phyloP scores from a whole-genome alignment of 257 asterid species.

The Fraxinus cuspidata region DNA sequence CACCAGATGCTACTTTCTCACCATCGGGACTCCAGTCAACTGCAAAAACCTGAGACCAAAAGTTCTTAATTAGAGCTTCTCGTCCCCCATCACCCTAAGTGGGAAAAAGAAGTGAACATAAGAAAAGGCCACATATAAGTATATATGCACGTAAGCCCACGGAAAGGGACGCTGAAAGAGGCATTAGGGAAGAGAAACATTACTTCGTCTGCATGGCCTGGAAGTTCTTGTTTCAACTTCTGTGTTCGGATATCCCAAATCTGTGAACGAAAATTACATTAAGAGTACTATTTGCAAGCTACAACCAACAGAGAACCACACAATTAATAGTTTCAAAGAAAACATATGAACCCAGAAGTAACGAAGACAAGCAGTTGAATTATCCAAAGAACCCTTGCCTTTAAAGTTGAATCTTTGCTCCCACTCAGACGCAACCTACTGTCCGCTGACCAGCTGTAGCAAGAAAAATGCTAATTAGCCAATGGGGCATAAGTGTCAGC shows the following conservation, averaged over 20 bases:
- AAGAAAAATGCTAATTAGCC: conserved; percentile 24
- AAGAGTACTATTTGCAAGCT: not conserved
- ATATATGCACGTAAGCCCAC: not conserved
- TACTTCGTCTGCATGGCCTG: conserved; percentile 98
- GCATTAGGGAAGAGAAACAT: conserved; percentile 16
- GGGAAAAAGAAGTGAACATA: not conserved
- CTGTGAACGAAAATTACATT: conserved; percentile 38
- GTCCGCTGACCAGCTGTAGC: conserved; percentile 96
- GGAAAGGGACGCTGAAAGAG: not conserved
- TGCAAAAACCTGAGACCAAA: conserved; percentile 67
- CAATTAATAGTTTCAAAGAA: not conserved
- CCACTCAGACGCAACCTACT: conserved; percentile 94
- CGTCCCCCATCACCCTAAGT: not conserved
- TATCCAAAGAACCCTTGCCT: conserved; percentile 45
- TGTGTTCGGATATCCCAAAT: conserved; percentile 90
- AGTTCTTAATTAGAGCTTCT: conserved; percentile 2
- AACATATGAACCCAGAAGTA: not conserved
- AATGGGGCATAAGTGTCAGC: not conserved
- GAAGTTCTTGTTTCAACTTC: conserved; percentile 94
- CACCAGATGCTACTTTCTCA: conserved; percentile 97
- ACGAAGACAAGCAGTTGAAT: not conserved
- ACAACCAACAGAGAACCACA: not conserved
- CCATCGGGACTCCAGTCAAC: conserved; percentile 99
- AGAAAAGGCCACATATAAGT: not conserved
- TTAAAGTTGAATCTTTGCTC: conserved; percentile 94